Percentiles rank a stretch among this genome's conserved stretches.
Conservation (phyloP, 2,329 filamentous ascomycete species). For the Lachnellula suecica region DNA sequence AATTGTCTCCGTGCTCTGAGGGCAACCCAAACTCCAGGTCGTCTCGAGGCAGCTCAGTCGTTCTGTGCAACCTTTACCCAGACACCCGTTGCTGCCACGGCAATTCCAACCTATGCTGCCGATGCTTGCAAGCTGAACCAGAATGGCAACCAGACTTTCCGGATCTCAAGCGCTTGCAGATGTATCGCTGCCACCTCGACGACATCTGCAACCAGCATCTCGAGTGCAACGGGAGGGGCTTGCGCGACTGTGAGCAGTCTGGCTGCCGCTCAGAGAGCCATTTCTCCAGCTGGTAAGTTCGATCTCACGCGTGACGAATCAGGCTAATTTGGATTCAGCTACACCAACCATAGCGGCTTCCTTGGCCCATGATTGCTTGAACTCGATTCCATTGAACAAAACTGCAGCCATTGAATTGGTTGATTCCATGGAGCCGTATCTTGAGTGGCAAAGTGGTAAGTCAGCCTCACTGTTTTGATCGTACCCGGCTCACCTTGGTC, state of each 20-base stretch:
- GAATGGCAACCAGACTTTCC: constrained; percentile 13
- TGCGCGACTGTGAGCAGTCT: constrained; percentile 29
- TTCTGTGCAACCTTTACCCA: constrained; percentile 34
- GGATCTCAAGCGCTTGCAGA: constrained; percentile 22
- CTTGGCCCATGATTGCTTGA: constrained; percentile 30
- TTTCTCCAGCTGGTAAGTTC: constrained; percentile 21
- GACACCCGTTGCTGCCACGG: constrained; percentile 1
- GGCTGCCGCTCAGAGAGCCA: constrained; percentile 19
- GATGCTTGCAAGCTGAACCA: constrained; percentile 16
- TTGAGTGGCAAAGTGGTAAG: constrained; percentile 32
- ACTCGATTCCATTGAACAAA: constrained; percentile 29
- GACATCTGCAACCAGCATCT: constrained; percentile 2
- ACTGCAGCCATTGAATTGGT: constrained; percentile 25
- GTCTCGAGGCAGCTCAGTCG: constrained; percentile 32
- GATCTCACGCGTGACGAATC: neutral
- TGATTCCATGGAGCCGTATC: constrained; percentile 26
- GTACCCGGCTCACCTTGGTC: neutral
- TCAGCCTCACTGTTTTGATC: neutral
- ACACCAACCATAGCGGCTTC: constrained; percentile 28
- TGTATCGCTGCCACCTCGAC: constrained; percentile 17
- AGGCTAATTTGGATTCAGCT: constrained; percentile 13
- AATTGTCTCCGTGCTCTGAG: constrained; percentile 39
- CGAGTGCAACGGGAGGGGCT: constrained; percentile 13
- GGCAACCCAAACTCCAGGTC: constrained; percentile 34
- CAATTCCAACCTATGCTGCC: constrained; percentile 18